phyloP scores from a whole-genome alignment of 1,284 basidiomycete species.

The Sanguinoderma infundibulare region DNA sequence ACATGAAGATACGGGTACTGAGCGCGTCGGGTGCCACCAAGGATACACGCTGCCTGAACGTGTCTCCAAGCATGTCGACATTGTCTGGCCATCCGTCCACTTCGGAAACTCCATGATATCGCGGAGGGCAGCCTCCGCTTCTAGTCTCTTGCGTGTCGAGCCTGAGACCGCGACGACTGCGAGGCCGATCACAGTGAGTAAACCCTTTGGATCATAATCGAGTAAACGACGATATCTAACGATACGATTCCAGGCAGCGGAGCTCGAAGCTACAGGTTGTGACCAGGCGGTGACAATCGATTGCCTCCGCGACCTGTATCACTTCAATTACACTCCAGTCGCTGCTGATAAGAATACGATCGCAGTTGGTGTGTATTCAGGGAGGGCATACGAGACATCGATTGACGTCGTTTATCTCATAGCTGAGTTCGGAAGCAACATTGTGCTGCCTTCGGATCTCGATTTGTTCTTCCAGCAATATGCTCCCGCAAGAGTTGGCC shows the following conservation, averaged over 20 bases:
- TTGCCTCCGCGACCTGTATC: slow-evolving; percentile 24
- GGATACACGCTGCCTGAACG: slow-evolving; percentile 31
- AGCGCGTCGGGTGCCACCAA: slow-evolving; percentile 34
- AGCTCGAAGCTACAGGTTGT: slow-evolving; percentile 11
- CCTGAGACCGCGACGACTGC: background rate
- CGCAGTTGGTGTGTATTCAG: slow-evolving; percentile 15
- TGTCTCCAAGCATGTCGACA: slow-evolving; percentile 29
- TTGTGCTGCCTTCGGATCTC: slow-evolving; percentile 47
- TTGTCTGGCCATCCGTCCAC: slow-evolving; percentile 29
- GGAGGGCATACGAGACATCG: background rate
- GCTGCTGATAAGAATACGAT: slow-evolving; percentile 17
- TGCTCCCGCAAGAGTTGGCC: slow-evolving; percentile 36
- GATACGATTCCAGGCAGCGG: background rate
- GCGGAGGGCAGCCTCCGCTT: background rate
- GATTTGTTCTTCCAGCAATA: slow-evolving; percentile 45
- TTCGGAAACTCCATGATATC: slow-evolving; percentile 15
- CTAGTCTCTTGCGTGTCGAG: background rate
- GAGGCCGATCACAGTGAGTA: background rate
- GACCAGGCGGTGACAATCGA: slow-evolving; percentile 20
- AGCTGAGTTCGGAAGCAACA: slow-evolving; percentile 55
- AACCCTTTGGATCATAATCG: background rate
- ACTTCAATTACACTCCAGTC: slow-evolving; percentile 17
- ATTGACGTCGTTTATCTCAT: slow-evolving; percentile 38
- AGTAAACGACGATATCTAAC: background rate
- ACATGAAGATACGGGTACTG: slow-evolving; percentile 40